Conservation (phyloP, 2,329 filamentous ascomycete species). For the Plenodomus tracheiphilus region DNA sequence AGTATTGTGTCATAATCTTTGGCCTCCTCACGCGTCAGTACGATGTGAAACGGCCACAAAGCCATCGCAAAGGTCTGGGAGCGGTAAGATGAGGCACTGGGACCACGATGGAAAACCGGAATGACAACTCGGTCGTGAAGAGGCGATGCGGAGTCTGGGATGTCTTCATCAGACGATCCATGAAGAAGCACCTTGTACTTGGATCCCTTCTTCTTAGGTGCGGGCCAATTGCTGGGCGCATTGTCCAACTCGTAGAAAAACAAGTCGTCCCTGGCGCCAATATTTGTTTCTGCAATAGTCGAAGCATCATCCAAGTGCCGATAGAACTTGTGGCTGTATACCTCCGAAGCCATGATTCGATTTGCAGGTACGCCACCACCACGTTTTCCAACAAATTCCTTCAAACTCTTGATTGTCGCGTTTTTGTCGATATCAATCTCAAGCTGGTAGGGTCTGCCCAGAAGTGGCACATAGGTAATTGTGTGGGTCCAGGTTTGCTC, state of each 20-base stretch:
- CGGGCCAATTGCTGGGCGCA: constrained; percentile 75
- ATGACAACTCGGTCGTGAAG: constrained; percentile 70
- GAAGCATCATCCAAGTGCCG: constrained; percentile 73
- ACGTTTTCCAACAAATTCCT: constrained; percentile 63
- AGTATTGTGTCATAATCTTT: constrained; percentile 71
- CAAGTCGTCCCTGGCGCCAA: constrained; percentile 64
- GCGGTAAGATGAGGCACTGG: constrained; percentile 37
- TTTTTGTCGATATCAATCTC: constrained; percentile 81
- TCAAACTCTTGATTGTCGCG: constrained; percentile 68
- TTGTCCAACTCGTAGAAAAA: constrained; percentile 78
- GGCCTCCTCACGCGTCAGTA: constrained; percentile 74
- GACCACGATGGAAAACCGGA: constrained; percentile 67
- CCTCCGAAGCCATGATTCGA: constrained; percentile 77
- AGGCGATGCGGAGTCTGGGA: constrained; percentile 61
- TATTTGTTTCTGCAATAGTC: constrained; percentile 70
- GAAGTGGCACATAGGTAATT: constrained; percentile 77
- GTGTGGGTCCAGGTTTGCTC: constrained; percentile 78
- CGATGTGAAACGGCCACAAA: constrained; percentile 67
- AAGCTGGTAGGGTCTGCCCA: constrained; percentile 70
- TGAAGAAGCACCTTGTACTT: constrained; percentile 53
- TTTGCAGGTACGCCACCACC: constrained; percentile 57
- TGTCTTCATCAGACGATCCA: constrained; percentile 51
- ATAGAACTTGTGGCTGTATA: constrained; percentile 84
- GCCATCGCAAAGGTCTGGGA: constrained; percentile 41
- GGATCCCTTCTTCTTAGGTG: constrained; percentile 55